These are phyloP conservation scores for Penicillium glabrum DNA, from an alignment of 2,329 filamentous ascomycete genomes.

Conservation along the genomic window DNA sequence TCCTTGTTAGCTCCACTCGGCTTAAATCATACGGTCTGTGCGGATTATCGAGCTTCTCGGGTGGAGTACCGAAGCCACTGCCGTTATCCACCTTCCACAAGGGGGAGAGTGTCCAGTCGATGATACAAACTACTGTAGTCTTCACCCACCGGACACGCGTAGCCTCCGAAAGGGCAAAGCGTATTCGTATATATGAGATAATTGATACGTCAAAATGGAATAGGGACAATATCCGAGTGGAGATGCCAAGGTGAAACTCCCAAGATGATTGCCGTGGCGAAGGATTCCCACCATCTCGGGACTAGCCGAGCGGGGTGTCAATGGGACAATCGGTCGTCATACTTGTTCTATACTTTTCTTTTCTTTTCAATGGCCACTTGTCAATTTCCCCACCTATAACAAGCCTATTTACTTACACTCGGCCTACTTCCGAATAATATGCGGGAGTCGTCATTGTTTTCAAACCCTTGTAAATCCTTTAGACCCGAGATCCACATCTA, in stretches of 20 bases:
- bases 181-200: neutral
- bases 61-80: conserved; percentile 20
- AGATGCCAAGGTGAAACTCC: neutral
- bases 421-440: neutral
- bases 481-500: neutral
- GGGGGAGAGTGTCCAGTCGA: neutral
- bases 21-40: conserved; percentile 11
- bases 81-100: conserved; percentile 6
- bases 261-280: neutral
- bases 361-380: neutral
- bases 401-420: neutral
- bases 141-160: neutral
- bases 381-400: neutral
- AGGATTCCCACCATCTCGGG: neutral
- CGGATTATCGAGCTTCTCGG: conserved; percentile 6
- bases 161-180: neutral
- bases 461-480: too few species aligned
- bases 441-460: too few species aligned
- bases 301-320: neutral
- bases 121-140: neutral
- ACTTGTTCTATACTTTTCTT: neutral
- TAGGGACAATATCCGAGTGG: neutral
- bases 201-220: neutral
- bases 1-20: neutral
- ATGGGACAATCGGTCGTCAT: neutral